phyloP scores from a whole-genome alignment of 2,329 filamentous ascomycete species.

The Berkeleyomyces rouxiae region DNA sequence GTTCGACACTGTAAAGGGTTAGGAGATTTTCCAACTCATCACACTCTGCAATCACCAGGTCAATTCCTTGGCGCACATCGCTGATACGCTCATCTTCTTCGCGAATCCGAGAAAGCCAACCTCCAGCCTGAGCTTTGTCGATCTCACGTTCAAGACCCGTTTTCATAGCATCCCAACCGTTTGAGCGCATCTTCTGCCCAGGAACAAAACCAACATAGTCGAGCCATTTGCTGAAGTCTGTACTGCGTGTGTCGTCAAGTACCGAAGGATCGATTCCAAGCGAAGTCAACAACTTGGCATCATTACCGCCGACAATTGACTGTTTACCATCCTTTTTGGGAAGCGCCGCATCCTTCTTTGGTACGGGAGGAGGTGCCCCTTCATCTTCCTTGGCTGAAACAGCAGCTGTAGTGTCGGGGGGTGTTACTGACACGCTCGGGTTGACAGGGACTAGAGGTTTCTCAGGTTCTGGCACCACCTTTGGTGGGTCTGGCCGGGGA shows the following conservation, averaged over 20 bases:
- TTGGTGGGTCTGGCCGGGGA: constrained; percentile 25
- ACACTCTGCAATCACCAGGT: constrained; percentile 82
- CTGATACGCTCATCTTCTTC: constrained; percentile 83
- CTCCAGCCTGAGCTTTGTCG: constrained; percentile 78
- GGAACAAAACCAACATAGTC: constrained; percentile 79
- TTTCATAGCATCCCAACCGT: constrained; percentile 66
- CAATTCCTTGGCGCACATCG: constrained; percentile 70
- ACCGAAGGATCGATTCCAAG: constrained; percentile 63
- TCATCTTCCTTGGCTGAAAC: background rate
- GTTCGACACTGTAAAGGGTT: constrained; percentile 85
- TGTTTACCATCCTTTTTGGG: constrained; percentile 26
- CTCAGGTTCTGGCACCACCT: constrained; percentile 18
- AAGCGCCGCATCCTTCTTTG: constrained; percentile 23
- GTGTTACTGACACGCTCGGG: constrained; percentile 10
- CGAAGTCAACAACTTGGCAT: constrained; percentile 58
- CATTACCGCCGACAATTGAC: constrained; percentile 52
- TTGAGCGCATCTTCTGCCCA: constrained; percentile 55
- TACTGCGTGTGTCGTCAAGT: constrained; percentile 52
- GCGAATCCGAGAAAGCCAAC: constrained; percentile 70
- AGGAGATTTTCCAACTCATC: constrained; percentile 90
- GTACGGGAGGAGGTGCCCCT: constrained; percentile 13
- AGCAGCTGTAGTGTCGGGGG: constrained; percentile 15
- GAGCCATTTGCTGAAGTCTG: constrained; percentile 68
- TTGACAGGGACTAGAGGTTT: constrained; percentile 19
- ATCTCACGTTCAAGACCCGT: constrained; percentile 73